A percentile compares a stretch with the other conserved stretches of the same genome.
Evolutionary conservation across 257 asterid genomes (phyloP).

Genomic region (Solanum peruvianum): DNA sequence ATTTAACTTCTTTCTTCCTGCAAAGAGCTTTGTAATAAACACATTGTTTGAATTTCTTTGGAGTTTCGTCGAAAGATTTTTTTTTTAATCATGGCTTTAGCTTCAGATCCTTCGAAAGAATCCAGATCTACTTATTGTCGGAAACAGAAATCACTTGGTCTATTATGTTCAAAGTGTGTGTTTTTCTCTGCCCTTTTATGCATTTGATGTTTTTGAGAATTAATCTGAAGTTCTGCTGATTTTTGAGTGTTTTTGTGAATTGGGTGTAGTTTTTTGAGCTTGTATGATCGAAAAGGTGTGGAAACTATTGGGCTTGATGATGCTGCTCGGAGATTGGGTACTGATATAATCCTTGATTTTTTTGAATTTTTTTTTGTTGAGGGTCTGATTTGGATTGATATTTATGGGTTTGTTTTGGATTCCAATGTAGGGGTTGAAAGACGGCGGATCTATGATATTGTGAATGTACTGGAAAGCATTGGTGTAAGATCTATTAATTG

Average conservation of each 20-base stretch:
- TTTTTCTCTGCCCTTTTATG: background rate
- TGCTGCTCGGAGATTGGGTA: constrained; percentile 78
- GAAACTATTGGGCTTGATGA: constrained; percentile 88
- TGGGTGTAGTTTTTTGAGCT: constrained; percentile 58
- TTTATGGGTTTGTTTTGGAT: background rate
- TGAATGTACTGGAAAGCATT: constrained; percentile 86
- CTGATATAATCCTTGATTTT: background rate
- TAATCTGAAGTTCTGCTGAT: background rate
- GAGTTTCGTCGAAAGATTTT: background rate
- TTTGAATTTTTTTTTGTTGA: background rate
- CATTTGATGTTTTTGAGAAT: background rate
- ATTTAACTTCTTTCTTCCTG: background rate
- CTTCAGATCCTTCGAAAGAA: constrained; percentile 19
- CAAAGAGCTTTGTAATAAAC: background rate
- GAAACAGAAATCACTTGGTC: constrained; percentile 90
- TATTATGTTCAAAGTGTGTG: constrained; percentile 73
- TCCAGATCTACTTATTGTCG: constrained; percentile 86
- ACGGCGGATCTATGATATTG: constrained; percentile 96
- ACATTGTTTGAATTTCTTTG: background rate
- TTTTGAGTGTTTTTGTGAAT: background rate
- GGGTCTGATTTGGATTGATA: background rate
- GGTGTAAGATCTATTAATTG: constrained; percentile 54
- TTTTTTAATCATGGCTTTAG: constrained; percentile 3
- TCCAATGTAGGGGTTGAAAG: constrained; percentile 67
- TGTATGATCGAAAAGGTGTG: constrained; percentile 70